Conservation (phyloP, 2,329 filamentous ascomycete species). For the Monosporascus ibericus region DNA sequence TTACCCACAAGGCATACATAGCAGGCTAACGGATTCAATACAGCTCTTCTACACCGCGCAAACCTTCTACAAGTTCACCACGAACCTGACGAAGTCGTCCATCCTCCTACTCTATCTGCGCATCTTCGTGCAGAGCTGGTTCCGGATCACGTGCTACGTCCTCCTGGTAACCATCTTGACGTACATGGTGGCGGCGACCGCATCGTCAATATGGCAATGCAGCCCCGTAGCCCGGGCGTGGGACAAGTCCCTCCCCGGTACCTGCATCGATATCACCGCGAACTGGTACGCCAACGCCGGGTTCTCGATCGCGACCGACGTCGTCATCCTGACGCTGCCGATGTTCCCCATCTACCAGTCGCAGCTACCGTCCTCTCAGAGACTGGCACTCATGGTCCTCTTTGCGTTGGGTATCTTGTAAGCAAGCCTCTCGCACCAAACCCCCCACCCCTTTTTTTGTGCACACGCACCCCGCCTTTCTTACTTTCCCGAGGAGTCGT, state of each 20-base stretch:
- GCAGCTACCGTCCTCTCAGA: constrained; percentile 35
- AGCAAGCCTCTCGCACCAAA: constrained; percentile 11
- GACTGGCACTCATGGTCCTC: constrained; percentile 34
- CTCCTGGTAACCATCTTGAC: constrained; percentile 35
- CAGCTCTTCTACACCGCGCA: constrained; percentile 46
- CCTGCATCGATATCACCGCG: constrained; percentile 38
- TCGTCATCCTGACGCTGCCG: constrained; percentile 39
- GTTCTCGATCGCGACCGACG: constrained; percentile 41
- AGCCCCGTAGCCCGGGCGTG: constrained; percentile 40
- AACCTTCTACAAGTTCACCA: constrained; percentile 47
- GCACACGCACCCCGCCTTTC: neutral
- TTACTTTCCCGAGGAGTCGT: too few relatives aligned
- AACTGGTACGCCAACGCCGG: constrained; percentile 46
- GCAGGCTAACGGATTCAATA: too few relatives aligned
- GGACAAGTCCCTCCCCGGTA: constrained; percentile 34
- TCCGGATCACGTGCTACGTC: constrained; percentile 35
- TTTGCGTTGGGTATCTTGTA: constrained; percentile 38
- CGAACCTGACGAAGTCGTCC: constrained; percentile 47
- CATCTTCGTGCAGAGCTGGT: constrained; percentile 43
- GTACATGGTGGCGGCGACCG: constrained; percentile 40
- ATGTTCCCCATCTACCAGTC: constrained; percentile 41
- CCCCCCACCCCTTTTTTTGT: neutral
- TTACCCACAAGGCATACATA: too few relatives aligned
- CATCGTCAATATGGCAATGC: constrained; percentile 45
- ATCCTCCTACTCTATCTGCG: constrained; percentile 48